Percentiles rank a stretch among this genome's conserved stretches.
phyloP scores from a whole-genome alignment of 306 rosid genomes.

The Arachis stenosperma region DNA sequence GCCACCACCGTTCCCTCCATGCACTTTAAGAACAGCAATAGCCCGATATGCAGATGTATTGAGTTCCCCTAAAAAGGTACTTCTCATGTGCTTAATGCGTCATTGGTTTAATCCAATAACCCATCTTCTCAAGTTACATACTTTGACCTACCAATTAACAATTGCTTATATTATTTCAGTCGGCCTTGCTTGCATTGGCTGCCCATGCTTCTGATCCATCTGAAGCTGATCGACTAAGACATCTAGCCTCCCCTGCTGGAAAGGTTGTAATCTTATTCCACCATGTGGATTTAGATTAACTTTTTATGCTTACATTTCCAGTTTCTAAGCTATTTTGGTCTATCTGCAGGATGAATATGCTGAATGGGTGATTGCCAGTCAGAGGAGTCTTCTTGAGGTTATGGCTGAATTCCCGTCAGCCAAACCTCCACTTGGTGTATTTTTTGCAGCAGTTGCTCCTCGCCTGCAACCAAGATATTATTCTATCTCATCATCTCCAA shows the following conservation, averaged over 20 bases:
- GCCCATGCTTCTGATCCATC: slow-evolving; percentile 88
- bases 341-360: slow-evolving; percentile 86
- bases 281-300: background rate
- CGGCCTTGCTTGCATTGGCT: slow-evolving; percentile 83
- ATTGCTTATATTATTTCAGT: slow-evolving; percentile 54
- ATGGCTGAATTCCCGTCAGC: slow-evolving; percentile 91
- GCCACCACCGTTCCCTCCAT: slow-evolving; percentile 81
- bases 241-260: slow-evolving; percentile 95
- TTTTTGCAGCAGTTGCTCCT: slow-evolving; percentile 91
- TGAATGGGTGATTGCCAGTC: slow-evolving; percentile 78
- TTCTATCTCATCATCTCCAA: slow-evolving; percentile 95
- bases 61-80: slow-evolving; percentile 93
- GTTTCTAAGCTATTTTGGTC: slow-evolving; percentile 35
- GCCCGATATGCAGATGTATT: slow-evolving; percentile 82
- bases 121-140: slow-evolving; percentile 8
- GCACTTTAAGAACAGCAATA: slow-evolving; percentile 77
- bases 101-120: slow-evolving; percentile 7
- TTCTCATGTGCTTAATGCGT: slow-evolving; percentile 35
- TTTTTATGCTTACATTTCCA: slow-evolving; percentile 34
- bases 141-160: slow-evolving; percentile 28
- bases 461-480: slow-evolving; percentile 95
- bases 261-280: slow-evolving; percentile 61
- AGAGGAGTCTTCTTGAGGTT: slow-evolving; percentile 97
- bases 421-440: slow-evolving; percentile 89
- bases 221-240: slow-evolving; percentile 83